These are phyloP conservation scores for Closterium sp. DNA, from an alignment of 139 green algal genomes.

Conservation along the genomic window DNA sequence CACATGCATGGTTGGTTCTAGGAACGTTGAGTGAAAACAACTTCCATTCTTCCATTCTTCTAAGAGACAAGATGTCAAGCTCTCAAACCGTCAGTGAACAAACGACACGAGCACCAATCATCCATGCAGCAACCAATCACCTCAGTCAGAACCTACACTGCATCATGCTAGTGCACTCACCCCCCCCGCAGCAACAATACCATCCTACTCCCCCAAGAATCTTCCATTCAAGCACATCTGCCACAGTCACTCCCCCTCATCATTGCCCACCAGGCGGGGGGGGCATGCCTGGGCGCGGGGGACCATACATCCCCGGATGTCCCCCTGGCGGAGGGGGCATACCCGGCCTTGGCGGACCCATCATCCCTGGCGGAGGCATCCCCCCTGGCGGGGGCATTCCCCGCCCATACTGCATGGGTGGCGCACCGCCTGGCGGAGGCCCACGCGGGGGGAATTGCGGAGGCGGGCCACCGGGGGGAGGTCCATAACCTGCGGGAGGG, in stretches of 20 bases:
- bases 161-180: too few species aligned
- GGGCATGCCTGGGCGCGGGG: background rate
- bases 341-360: conserved; percentile 28
- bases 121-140: too few species aligned
- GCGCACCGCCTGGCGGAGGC: background rate
- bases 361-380: conserved; percentile 43
- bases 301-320: conserved; percentile 1
- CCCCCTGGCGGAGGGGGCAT: conserved; percentile 35
- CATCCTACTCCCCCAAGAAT: too few species aligned
- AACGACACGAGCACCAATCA: too few species aligned
- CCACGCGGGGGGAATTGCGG: conserved; percentile 10
- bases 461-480: background rate
- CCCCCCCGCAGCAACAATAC: background rate
- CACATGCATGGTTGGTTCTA: too few species aligned
- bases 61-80: too few species aligned
- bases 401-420: background rate
- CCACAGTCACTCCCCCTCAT: background rate
- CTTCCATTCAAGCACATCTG: background rate
- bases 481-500: conserved; percentile 28
- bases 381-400: conserved; percentile 29
- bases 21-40: too few species aligned
- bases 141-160: too few species aligned
- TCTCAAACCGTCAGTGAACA: too few species aligned
- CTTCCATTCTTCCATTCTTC: too few species aligned
- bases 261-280: background rate